Base-by-base conservation (phyloP, 495 filamentous ascomycete species). In the Cercophora samala region DNA sequence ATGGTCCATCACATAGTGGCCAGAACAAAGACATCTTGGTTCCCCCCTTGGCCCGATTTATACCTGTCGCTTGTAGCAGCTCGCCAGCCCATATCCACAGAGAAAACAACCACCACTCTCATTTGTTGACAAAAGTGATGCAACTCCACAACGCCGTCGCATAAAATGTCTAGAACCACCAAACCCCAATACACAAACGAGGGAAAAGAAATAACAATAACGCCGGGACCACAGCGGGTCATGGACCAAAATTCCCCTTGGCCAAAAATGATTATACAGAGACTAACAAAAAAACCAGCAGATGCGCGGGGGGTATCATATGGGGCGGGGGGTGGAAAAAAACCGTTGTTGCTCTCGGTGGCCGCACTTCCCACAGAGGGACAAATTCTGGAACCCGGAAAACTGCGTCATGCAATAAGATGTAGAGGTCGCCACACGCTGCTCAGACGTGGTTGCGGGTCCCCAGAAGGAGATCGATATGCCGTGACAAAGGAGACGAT, bases 91-190 rank as follows among this genome's bases (percentile, higher is more conserved):
- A 46, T 46, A 46, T 46, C 37, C 37, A 46, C 37, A 46, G 37
- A 46, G 37, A 13, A 46, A 46, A 46, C 29, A 32, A 32, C 29
- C 29, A 46, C 37, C 37, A 32, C 37, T 3, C 37, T 46, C 37
- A 17, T 32, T 32, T 32, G 11, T 8, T 29, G 15, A 46, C 37
- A 46, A 11, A 46, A 46, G 37, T 46, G 37, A 46, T 46, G 37
- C 37, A 46, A 60, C 58, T 60, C 58, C 58, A 13, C 9, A 62
- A 62, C 60, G 60, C 60, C 60, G 26, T 62, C 60, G 60, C 60
- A 62, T 46, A 46, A 46, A 3, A 62, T 62, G 60, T 62, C 60
- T 62, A 62, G 29, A 42, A 51, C 60, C 60, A 62, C 13, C 37
- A 60, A 26, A 29, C 26, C 26, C 4, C 17, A 23, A 29, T 18